phyloP scores from a whole-genome alignment of 768 basidiomycete species.

The Naganishia vishniacii region DNA sequence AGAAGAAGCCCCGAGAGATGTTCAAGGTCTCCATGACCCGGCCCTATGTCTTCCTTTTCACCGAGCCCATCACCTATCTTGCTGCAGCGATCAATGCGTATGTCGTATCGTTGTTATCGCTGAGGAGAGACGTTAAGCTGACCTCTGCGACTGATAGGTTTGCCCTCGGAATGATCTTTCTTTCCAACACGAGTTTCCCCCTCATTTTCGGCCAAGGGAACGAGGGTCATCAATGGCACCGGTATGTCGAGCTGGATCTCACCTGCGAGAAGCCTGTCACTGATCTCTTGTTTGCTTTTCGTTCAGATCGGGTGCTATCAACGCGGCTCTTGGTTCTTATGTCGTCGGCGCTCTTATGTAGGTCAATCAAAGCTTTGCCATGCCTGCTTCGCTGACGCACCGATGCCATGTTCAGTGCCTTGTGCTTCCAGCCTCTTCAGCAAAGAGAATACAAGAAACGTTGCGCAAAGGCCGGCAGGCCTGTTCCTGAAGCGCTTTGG shows the following conservation, averaged over 20 bases:
- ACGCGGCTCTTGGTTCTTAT: constrained; percentile 36
- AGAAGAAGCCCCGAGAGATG: constrained; percentile 28
- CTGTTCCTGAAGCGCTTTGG: constrained; percentile 35
- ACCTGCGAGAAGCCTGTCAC: background rate
- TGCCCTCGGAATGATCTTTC: constrained; percentile 38
- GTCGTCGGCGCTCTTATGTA: constrained; percentile 34
- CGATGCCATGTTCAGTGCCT: constrained; percentile 22
- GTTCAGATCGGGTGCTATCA: constrained; percentile 35
- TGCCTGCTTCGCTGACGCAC: background rate
- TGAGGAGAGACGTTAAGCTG: background rate
- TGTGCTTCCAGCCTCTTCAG: constrained; percentile 36
- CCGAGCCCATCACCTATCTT: constrained; percentile 43
- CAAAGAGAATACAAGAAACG: constrained; percentile 28
- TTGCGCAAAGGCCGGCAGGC: constrained; percentile 20
- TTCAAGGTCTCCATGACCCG: constrained; percentile 38
- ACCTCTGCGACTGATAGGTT: constrained; percentile 20
- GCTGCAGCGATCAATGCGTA: constrained; percentile 37
- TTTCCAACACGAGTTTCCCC: constrained; percentile 41
- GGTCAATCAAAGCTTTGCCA: background rate
- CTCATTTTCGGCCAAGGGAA: constrained; percentile 38
- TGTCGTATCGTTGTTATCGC: background rate
- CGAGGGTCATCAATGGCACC: constrained; percentile 36
- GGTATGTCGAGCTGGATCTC: constrained; percentile 22
- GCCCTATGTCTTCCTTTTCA: constrained; percentile 39
- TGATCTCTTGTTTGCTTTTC: background rate